Evolutionary conservation across 2,329 filamentous ascomycete species (phyloP).

Genomic region (Calonectria pteridis): DNA sequence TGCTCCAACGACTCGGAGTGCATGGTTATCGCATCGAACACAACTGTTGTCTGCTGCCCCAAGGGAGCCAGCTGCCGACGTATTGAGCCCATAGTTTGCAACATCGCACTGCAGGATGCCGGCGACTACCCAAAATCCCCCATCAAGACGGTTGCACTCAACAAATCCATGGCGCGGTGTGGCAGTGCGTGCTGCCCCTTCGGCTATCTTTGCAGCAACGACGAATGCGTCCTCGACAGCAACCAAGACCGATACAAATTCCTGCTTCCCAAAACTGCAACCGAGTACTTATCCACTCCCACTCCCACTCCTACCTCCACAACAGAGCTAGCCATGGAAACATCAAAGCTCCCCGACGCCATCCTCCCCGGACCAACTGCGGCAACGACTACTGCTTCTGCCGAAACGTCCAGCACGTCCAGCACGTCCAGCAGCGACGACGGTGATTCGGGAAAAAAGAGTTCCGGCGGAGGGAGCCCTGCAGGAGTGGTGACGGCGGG

Average conservation of each 20-base stretch:
- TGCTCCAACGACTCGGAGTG: conserved; percentile 35
- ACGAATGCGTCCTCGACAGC: conserved; percentile 36
- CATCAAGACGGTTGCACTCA: conserved; percentile 38
- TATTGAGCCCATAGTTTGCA: conserved; percentile 41
- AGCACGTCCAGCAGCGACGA: conserved; percentile 1
- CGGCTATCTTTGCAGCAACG: conserved; percentile 39
- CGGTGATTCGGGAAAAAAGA: conserved; percentile 20
- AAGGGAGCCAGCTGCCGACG: conserved; percentile 32
- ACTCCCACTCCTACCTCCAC: conserved; percentile 1
- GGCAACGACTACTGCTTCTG: conserved; percentile 18
- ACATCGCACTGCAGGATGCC: conserved; percentile 34
- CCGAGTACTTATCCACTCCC: conserved; percentile 7
- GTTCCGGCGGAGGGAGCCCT: conserved; percentile 25
- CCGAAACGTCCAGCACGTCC: conserved; percentile 26
- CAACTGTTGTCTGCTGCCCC: conserved; percentile 43
- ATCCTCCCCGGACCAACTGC: conserved; percentile 23
- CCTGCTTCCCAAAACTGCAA: conserved; percentile 31
- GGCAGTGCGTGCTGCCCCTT: conserved; percentile 42
- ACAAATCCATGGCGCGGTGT: conserved; percentile 34
- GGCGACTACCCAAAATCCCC: conserved; percentile 32
- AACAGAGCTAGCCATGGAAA: conserved; percentile 30
- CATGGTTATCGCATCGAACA: conserved; percentile 43
- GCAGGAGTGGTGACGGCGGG: conserved; percentile 39
- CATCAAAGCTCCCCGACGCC: conserved; percentile 31
- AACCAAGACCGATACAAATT: conserved; percentile 40